Base-by-base conservation (phyloP, 1,284 basidiomycete species). In the Marasmius tenuissimus region DNA sequence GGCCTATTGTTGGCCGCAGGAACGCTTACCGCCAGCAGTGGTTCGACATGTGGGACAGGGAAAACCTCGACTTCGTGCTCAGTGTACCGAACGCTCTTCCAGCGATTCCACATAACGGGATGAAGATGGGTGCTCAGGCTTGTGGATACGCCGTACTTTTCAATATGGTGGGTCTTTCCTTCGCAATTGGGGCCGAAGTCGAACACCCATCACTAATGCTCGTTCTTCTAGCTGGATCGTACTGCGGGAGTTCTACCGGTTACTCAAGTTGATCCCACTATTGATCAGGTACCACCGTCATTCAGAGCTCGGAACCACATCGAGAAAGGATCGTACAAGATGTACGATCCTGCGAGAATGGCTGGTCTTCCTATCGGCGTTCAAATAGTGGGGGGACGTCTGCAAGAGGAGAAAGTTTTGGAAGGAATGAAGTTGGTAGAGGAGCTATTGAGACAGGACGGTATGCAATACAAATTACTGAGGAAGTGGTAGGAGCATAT, bases 291-390 rank as follows among this genome's bases (percentile, higher is more conserved):
- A 47, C 45, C 68, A 11, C 54, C 40, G 2, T 49, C 63, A 14
- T 68, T 75, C 56, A 71, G 69, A 35, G 58, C 71, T 3, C 67
- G 69, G 2, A 77, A 76, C 62, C 66, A 67, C 8, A 71, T 78
- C 45, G 76, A 74, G 55, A 67, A 70, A 5, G 76, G 75, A 38
- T 76, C 76, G 63, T 79, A 78, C 64, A 72, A 70, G 33, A 75
- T 84, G 52, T 91, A 91, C 69, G 81, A 89, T 65, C 75, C 86
- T 0, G 61, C 69, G 0, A 78, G 79, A 66, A 91, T 90, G 88
- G 74, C 81, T 18, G 88, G 87, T 0, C 74, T 91, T 47, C 88
- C 89, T 0, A 79, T 91, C 0, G 88, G 85, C 0, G 77, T 91
- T 37, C 87, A 91, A 72, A 71, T 90, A 4, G 81, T 87, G 2